Evolutionary conservation across 1,284 basidiomycete species (phyloP).

Genomic region (Apiotrichum laibachii): DNA sequence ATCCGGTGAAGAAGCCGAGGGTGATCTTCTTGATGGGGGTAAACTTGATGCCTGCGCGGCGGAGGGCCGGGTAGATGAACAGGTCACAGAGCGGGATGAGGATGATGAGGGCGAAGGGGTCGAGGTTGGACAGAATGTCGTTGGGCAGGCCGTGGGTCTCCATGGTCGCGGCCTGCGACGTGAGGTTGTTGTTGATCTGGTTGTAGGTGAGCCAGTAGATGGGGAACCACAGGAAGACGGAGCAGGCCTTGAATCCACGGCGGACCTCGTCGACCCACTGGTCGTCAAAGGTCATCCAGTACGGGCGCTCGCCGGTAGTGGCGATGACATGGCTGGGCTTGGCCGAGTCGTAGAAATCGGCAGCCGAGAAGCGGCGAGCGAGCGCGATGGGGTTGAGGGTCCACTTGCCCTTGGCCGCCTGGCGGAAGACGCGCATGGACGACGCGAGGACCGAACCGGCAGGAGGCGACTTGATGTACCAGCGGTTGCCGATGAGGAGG

Average conservation of each 20-base stretch:
- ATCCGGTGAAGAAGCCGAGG: constrained; percentile 26
- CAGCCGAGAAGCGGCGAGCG: neutral
- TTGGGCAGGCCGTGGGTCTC: constrained; percentile 35
- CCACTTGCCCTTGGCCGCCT: neutral
- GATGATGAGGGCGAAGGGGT: constrained; percentile 7
- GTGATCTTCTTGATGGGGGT: constrained; percentile 22
- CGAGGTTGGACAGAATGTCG: constrained; percentile 8
- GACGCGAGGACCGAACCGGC: constrained; percentile 51
- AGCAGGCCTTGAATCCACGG: constrained; percentile 50
- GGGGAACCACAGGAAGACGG: constrained; percentile 44
- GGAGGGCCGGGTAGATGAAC: constrained; percentile 23
- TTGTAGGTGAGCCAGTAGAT: constrained; percentile 49
- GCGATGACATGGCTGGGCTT: constrained; percentile 22
- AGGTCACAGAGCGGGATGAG: constrained; percentile 8
- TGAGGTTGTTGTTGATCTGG: constrained; percentile 42
- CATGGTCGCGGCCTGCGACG: constrained; percentile 38
- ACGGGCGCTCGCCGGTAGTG: constrained; percentile 15
- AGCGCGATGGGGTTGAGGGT: neutral
- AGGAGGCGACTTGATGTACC: constrained; percentile 49
- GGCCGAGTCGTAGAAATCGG: constrained; percentile 4
- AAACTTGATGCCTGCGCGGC: constrained; percentile 11
- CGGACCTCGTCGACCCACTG: constrained; percentile 52
- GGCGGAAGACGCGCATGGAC: constrained; percentile 31
- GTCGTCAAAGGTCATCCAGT: constrained; percentile 48
- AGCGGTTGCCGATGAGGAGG: constrained; percentile 43